Base-by-base conservation (phyloP, 257 asterid genomes). In the Echium plantagineum region DNA sequence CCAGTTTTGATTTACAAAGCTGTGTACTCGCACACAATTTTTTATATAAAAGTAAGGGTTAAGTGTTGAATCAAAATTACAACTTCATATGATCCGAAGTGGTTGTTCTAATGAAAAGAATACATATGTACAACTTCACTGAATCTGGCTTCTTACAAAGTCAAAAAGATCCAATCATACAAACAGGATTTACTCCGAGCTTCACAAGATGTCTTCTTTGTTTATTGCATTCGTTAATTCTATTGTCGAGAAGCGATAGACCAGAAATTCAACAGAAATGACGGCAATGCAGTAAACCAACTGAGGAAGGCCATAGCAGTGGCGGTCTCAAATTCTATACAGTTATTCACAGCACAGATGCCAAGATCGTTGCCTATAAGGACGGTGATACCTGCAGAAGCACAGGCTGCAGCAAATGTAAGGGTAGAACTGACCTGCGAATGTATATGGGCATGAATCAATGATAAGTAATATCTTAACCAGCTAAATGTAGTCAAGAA, bases 331-430 rank as follows among this genome's bases (percentile, higher is more conserved):
- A 91, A 88, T 78, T 88, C 80, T 42, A 84, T 71, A 77, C 98
- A 91, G 72, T 86, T 95, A 66, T 89, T 91, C 74, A 66, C 79
- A 47, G 72, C 72, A 60, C 98, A 91, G 21, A 74, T 81, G 15
- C 83, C 89, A 8, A 89, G 81, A 68, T 91, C 97, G 17, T 89
- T 88, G 59, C 95, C 94, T 0, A 91, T 84, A 21, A 91, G 87
- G 55, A 91, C 98, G 6, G 98, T 91, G 59, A 91, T 91, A 73
- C 98, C 98, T 10, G 98, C 98, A 58, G 95, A 84, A 52, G 97
- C 95, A 73, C 95, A 88, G 18, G 97, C 98, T 63, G 97, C 95
- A 5, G 97, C 94, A 79, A 91, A 91, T 48, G 83, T 91, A 59
- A 91, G 87, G 80, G 94, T 91, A 30, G 87, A 85, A 16, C 85